Evolutionary conservation across 192 early-diverging fungal genomes (phyloP).

Genomic region (Phlyctochytrium arcticum): DNA sequence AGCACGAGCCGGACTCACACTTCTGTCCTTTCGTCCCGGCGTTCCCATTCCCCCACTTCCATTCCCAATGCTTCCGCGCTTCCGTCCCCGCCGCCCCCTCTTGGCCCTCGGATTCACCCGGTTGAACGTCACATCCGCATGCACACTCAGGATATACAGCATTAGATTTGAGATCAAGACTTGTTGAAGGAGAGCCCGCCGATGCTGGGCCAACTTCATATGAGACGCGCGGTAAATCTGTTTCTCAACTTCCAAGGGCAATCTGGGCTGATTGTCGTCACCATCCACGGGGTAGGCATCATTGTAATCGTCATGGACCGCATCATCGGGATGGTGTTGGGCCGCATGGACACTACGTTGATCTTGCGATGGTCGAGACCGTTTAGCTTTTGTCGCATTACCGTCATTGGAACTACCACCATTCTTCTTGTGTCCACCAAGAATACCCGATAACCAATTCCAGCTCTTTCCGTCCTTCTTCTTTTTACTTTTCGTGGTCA

Average conservation of each 20-base stretch:
- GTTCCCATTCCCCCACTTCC: too few relatives aligned
- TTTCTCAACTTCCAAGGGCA: conserved; percentile 32
- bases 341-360: conserved; percentile 1
- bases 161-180: conserved; percentile 51
- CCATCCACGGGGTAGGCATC: conserved; percentile 26
- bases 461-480: conserved; percentile 10
- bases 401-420: too few relatives aligned
- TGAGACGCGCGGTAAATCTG: conserved; percentile 41
- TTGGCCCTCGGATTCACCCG: conserved; percentile 32
- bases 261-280: background rate
- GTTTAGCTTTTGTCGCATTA: background rate
- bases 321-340: conserved; percentile 8
- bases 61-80: background rate
- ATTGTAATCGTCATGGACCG: conserved; percentile 9
- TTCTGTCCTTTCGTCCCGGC: background rate
- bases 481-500: background rate
- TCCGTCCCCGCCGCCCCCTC: conserved; percentile 21
- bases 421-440: conserved; percentile 9
- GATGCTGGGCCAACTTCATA: conserved; percentile 42
- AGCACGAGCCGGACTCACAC: background rate
- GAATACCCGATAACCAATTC: conserved; percentile 19
- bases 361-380: background rate
- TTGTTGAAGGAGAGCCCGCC: conserved; percentile 41
- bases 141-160: conserved; percentile 52
- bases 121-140: conserved; percentile 48